Conservation (phyloP, 257 asterid species). For the Fraxinus quadrangulata region DNA sequence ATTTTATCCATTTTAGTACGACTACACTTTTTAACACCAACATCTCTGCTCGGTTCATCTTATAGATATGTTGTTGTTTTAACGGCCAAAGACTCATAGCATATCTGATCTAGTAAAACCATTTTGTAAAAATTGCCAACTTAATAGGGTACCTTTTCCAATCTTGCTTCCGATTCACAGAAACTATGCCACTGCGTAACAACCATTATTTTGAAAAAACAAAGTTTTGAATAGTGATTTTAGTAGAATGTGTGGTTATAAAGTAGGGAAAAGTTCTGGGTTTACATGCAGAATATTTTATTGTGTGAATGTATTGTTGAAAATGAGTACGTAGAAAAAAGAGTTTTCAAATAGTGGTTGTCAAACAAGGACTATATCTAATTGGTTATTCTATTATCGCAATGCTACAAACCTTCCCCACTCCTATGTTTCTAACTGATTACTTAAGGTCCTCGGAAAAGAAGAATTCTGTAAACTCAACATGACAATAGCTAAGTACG, state of each 20-base stretch:
- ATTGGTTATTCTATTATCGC: background rate
- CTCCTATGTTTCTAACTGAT: background rate
- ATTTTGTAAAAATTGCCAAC: background rate
- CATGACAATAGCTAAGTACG: conserved; percentile 8
- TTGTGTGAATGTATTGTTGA: too few species aligned
- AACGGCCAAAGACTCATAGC: background rate
- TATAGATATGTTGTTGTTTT: background rate
- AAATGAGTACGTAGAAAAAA: too few species aligned
- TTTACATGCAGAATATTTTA: too few species aligned
- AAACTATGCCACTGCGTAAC: too few species aligned
- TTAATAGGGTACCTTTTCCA: background rate
- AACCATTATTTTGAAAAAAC: too few species aligned
- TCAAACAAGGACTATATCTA: too few species aligned
- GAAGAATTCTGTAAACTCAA: background rate
- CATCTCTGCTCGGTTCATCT: background rate
- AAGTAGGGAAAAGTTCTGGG: too few species aligned
- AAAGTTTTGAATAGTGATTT: too few species aligned
- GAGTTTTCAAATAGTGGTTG: too few species aligned
- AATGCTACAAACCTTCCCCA: background rate
- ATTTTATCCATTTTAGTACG: background rate
- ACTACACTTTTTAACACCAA: background rate
- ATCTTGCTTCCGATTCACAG: background rate
- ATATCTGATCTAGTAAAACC: background rate
- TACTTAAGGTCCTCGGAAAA: background rate
- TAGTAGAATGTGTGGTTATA: too few species aligned